Conservation (phyloP, 257 asterid genomes). For the Solanum clarkiae region DNA sequence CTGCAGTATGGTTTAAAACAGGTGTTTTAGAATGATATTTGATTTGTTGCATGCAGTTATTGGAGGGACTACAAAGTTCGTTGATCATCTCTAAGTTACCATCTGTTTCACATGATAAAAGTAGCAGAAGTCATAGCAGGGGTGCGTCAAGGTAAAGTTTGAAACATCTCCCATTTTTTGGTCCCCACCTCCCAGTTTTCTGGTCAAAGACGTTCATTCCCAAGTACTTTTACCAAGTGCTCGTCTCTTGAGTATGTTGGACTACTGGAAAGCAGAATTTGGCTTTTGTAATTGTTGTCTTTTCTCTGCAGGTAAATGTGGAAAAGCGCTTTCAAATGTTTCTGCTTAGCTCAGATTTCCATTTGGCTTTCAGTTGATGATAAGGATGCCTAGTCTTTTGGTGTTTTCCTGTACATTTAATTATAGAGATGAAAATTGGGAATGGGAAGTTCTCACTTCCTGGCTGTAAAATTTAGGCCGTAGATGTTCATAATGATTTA, state of each 20-base stretch:
- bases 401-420: slow-evolving; percentile 24
- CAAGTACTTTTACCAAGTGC: neutral
- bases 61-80: slow-evolving; percentile 94
- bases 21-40: neutral
- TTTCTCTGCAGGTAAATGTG: neutral
- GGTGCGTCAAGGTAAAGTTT: slow-evolving; percentile 39
- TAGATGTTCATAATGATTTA: slow-evolving; percentile 48
- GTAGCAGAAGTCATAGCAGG: slow-evolving; percentile 37
- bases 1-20: neutral
- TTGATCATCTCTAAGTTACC: slow-evolving; percentile 54
- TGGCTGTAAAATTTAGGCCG: slow-evolving; percentile 40
- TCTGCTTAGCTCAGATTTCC: slow-evolving; percentile 6
- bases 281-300: neutral
- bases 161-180: neutral
- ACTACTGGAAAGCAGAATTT: neutral
- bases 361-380: neutral
- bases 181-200: neutral
- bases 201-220: neutral
- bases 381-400: neutral
- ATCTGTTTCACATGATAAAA: slow-evolving; percentile 58
- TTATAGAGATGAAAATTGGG: slow-evolving; percentile 19
- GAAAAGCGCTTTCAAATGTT: slow-evolving; percentile 5
- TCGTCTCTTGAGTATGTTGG: neutral
- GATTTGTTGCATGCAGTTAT: slow-evolving; percentile 38
- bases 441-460: slow-evolving; percentile 19